Evolutionary conservation across 2,329 filamentous ascomycete genomes (phyloP), one percentile per base, ranked within the genome.

Genomic region (Sarocladium oryzae): DNA sequence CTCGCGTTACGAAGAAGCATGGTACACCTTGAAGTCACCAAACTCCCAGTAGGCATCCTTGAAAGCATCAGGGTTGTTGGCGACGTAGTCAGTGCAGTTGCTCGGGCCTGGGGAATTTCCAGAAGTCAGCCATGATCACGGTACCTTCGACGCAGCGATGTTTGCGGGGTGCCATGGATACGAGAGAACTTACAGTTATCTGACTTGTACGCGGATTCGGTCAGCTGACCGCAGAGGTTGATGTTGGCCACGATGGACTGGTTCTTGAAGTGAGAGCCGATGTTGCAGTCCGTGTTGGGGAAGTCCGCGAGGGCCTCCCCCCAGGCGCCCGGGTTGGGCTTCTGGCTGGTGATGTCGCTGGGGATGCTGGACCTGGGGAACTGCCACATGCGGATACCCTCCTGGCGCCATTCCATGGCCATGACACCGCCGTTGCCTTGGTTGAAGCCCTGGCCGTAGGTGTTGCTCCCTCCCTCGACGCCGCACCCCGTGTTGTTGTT

Each of bases 201-300:
- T 11, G 64, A 56, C 2, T 66, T 64, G 57, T 74, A 81, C 30
- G 68, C 64, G 2, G 66, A 67, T 41, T 75, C 74, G 3, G 76
- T 77, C 56, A 79, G 70, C 36, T 76, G 63, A 1, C 83, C 84
- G 56, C 83, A 86, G 7, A 86, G 65, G 61, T 83, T 78, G 55
- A 86, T 85, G 58, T 86, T 85, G 37, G 75, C 75, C 55, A 86
- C 74, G 57, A 86, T 85, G 56, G 79, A 82, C 62, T 84, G 76
- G 58, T 86, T 86, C 51, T 65, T 70, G 63, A 86, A 86, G 59
- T 85, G 80, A 3, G 66, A 69, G 5, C 65, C 63, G 48, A 86
- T 79, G 53, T 82, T 68, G 65, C 83, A 86, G 41, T 77, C 63
- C 0, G 82, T 86, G 57, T 69, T 73, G 13, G 84, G 84, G 61